phyloP scores from a whole-genome alignment of 768 basidiomycete species.

The Agrocybe pediades region DNA sequence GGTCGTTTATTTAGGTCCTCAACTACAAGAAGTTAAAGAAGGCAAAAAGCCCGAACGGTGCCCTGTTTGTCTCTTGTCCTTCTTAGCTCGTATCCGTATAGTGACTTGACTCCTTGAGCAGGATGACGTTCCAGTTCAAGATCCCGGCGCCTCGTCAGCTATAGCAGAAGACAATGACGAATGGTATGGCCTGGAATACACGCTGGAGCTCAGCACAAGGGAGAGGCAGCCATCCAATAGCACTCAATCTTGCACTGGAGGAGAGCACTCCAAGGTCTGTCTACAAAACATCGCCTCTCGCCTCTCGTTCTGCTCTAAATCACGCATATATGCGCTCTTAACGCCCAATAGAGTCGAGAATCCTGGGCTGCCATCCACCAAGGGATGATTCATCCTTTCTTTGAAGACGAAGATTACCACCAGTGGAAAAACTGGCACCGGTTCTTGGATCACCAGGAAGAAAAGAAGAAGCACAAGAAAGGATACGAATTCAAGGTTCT shows the following conservation, averaged over 20 bases:
- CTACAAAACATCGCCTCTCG: not conserved
- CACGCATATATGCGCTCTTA: not conserved
- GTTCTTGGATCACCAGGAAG: constrained; percentile 40
- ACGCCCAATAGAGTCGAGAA: constrained; percentile 45
- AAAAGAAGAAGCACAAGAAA: constrained; percentile 29
- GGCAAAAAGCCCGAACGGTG: constrained; percentile 38
- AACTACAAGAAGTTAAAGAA: constrained; percentile 35
- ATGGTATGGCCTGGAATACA: constrained; percentile 47
- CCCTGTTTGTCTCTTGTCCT: constrained; percentile 19
- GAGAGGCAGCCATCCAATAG: constrained; percentile 33
- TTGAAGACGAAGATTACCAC: constrained; percentile 41
- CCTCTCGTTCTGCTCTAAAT: not conserved
- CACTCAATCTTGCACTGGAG: constrained; percentile 27
- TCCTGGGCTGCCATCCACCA: constrained; percentile 45
- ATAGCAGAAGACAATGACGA: constrained; percentile 28
- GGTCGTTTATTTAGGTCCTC: constrained; percentile 14
- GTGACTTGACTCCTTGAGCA: not conserved
- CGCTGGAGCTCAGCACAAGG: constrained; percentile 40
- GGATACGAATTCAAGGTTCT: constrained; percentile 33
- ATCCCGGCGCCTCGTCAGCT: not conserved
- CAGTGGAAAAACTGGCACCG: constrained; percentile 48
- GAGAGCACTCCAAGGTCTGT: constrained; percentile 42
- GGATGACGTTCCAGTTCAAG: not conserved
- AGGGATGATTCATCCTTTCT: constrained; percentile 36
- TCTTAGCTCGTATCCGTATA: not conserved